A percentile compares a stretch with the other conserved stretches of the same genome.
phyloP scores from a whole-genome alignment of 2,329 filamentous ascomycete species.

The Penicillium sp. region DNA sequence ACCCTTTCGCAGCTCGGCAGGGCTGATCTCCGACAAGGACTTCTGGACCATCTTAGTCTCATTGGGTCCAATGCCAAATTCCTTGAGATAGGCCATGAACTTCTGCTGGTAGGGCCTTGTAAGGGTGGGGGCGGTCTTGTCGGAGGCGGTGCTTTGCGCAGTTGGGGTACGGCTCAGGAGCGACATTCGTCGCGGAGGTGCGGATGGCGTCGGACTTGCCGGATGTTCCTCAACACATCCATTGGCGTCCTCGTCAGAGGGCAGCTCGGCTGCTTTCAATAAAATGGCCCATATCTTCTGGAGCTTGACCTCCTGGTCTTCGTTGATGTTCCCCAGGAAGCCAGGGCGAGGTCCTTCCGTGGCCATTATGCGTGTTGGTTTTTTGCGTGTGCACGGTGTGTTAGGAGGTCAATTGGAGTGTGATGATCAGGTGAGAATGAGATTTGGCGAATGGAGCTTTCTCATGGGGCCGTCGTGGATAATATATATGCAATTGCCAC shows the following conservation, averaged over 20 bases:
- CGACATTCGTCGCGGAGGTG: conserved; percentile 37
- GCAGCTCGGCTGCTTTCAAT: conserved; percentile 69
- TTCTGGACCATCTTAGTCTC: conserved; percentile 78
- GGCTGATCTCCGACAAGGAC: conserved; percentile 69
- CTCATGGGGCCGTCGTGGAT: neutral
- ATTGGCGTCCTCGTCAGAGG: conserved; percentile 44
- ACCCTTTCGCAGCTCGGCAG: conserved; percentile 72
- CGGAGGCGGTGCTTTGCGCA: conserved; percentile 37
- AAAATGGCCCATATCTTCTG: conserved; percentile 79
- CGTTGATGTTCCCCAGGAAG: conserved; percentile 78
- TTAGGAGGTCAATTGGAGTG: neutral
- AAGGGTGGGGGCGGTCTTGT: conserved; percentile 76
- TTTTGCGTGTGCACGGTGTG: neutral
- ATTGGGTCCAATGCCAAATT: conserved; percentile 18
- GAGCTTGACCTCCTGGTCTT: conserved; percentile 82
- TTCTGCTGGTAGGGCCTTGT: conserved; percentile 20
- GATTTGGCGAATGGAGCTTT: neutral
- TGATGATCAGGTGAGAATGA: neutral
- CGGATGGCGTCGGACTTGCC: conserved; percentile 23
- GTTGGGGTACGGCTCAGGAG: conserved; percentile 37
- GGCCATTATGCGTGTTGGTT: conserved; percentile 11
- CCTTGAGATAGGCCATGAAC: conserved; percentile 18
- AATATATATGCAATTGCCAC: conserved; percentile 4
- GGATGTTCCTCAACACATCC: conserved; percentile 49
- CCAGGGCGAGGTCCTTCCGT: conserved; percentile 47